Evolutionary conservation across 805 yeast species (phyloP).

Genomic region (Sungouiozyma intestinalis): DNA sequence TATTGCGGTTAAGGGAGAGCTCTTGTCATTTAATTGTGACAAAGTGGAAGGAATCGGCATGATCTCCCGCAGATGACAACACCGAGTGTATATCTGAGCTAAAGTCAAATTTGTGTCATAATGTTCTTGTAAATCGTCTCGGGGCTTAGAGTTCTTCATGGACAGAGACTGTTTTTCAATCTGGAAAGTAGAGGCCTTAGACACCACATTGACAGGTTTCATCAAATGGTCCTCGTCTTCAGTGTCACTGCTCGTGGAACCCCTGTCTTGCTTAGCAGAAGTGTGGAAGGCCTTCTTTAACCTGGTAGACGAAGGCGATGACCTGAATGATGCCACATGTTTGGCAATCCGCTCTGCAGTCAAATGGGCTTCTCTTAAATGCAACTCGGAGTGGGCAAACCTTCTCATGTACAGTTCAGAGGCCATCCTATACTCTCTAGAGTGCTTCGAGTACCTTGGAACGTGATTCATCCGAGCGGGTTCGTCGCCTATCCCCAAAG

Average conservation of each 20-base stretch:
- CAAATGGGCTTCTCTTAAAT: constrained; percentile 65
- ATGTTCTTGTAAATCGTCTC: constrained; percentile 10
- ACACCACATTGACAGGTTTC: not conserved
- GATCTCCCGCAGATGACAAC: constrained; percentile 87
- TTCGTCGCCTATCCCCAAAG: constrained; percentile 55
- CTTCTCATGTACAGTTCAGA: constrained; percentile 48
- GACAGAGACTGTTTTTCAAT: not conserved
- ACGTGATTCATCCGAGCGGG: constrained; percentile 21
- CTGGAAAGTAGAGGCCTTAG: not conserved
- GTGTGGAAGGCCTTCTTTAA: constrained; percentile 1
- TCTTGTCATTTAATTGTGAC: constrained; percentile 69
- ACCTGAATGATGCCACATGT: constrained; percentile 45
- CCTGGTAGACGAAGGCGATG: not conserved
- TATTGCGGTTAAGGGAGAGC: constrained; percentile 60
- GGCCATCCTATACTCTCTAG: constrained; percentile 43
- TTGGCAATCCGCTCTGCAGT: constrained; percentile 61
- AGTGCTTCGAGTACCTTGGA: constrained; percentile 23
- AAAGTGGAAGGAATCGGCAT: constrained; percentile 84
- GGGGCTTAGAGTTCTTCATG: not conserved
- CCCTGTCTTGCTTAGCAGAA: constrained; percentile 11
- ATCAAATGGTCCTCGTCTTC: not conserved
- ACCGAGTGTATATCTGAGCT: constrained; percentile 77
- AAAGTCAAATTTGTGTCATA: constrained; percentile 19
- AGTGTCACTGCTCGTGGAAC: constrained; percentile 7
- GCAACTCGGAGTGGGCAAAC: constrained; percentile 52